Evolutionary conservation across 495 filamentous ascomycete species (phyloP).

Genomic region (Chlorociboria aeruginascens): DNA sequence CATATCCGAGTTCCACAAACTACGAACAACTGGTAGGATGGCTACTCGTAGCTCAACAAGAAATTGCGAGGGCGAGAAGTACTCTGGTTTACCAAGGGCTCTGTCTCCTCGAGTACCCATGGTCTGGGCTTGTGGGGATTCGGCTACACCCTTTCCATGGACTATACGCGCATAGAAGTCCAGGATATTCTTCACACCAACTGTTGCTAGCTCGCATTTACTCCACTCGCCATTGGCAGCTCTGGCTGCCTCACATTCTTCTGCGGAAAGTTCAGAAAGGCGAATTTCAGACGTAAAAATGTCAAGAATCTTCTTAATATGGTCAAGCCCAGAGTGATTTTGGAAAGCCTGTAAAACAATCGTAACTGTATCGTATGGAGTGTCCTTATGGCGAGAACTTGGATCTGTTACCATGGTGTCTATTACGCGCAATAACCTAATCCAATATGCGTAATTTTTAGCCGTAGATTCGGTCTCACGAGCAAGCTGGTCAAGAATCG

Average conservation of each 20-base stretch:
- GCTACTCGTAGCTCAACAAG: conserved; percentile 77
- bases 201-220: conserved; percentile 24
- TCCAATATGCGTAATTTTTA: conserved; percentile 61
- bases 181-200: conserved; percentile 73
- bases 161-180: conserved; percentile 66
- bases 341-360: conserved; percentile 80
- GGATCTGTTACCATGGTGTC: conserved; percentile 66
- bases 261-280: not conserved
- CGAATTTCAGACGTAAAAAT: conserved; percentile 59
- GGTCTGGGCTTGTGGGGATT: conserved; percentile 54
- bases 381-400: conserved; percentile 37
- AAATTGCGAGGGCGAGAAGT: conserved; percentile 64
- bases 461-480: conserved; percentile 10
- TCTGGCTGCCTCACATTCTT: not conserved
- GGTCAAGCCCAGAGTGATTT: conserved; percentile 59
- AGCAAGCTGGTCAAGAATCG: conserved; percentile 53
- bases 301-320: conserved; percentile 60
- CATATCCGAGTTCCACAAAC: conserved; percentile 74
- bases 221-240: conserved; percentile 16
- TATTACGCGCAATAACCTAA: conserved; percentile 63
- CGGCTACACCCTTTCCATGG: conserved; percentile 63
- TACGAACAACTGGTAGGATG: conserved; percentile 64
- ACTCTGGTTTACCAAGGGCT: conserved; percentile 48
- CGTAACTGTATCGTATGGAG: conserved; percentile 57
- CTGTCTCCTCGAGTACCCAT: conserved; percentile 39